Percentiles rank a stretch among this genome's conserved stretches.
These are phyloP conservation scores for Cryptomeria japonica DNA, from an alignment of 75 land plant species.

Conservation along the genomic window DNA sequence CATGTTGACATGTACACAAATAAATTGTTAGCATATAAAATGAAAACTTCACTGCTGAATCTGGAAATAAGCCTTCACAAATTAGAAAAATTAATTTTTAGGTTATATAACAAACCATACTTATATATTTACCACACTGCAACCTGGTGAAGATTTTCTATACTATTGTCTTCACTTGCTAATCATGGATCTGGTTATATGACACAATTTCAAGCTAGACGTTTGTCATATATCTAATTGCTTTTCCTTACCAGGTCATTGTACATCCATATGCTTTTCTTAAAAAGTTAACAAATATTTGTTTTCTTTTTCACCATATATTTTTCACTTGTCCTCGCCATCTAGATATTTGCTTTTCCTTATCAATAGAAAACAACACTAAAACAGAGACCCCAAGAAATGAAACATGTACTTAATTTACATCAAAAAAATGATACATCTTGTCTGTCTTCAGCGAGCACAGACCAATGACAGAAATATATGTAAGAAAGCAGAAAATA, in stretches of 20 bases:
- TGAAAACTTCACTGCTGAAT: neutral
- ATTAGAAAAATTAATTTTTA: neutral
- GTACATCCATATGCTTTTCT: neutral
- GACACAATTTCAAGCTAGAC: neutral
- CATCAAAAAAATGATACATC: neutral
- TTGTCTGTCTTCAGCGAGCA: too few relatives aligned
- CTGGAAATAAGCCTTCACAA: neutral
- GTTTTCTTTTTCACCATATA: too few relatives aligned
- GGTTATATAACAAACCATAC: neutral
- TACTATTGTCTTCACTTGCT: neutral
- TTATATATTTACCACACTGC: neutral
- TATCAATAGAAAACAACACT: neutral
- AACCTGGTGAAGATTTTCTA: neutral
- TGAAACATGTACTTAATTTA: neutral
- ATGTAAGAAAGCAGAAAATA: too few relatives aligned
- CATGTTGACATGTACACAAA: constrained; percentile 2
- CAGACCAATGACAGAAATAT: too few relatives aligned
- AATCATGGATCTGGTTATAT: neutral
- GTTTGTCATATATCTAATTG: neutral
- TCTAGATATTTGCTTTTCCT: neutral
- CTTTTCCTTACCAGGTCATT: neutral
- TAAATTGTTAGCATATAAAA: neutral
- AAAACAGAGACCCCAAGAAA: neutral
- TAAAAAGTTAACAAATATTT: neutral
- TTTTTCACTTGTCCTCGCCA: neutral